Base-by-base conservation (phyloP, 352 stramenopile species). In the Thalassiosira livingstoniorum region DNA sequence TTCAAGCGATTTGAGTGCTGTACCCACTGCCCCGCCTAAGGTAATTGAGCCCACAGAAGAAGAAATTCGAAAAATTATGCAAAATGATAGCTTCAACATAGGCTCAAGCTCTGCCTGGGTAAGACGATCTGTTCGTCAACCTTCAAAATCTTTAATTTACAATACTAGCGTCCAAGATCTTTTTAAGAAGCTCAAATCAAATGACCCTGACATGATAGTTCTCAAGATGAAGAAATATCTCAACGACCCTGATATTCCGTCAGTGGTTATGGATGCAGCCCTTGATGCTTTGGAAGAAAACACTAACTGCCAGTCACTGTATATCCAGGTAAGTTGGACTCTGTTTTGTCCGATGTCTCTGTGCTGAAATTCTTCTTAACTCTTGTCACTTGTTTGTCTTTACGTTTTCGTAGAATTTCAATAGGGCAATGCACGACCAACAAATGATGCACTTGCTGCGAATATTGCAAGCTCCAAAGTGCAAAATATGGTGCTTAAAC, bases 201-300 rank as follows among this genome's bases (percentile, higher is more conserved):
- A 95, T 75, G 82, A 95, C 78, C 75, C 75, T 51, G 90, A 94
- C 54, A 94, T 95, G 84, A 85, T 92, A 37, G 92, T 97, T 37
- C 85, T 97, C 58, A 97, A 97, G 69, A 86, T 96, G 80, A 96
- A 97, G 70, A 95, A 96, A 75, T 96, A 95, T 78, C 68, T 96
- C 15, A 92, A 88, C 45, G 89, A 94, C 76, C 83, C 92, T 10
- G 91, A 96, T 84, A 87, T 92, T 23, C 90, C 94, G 42, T 79
- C 83, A 7, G 78, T 92, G 2, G 90, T 96, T 7, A 88, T 97
- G 47, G 88, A 96, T 85, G 87, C 90, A 13, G 83, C 93, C 0
- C 82, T 97, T 25, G 88, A 96, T 73, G 93, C 93, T 7, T 70
- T 97, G 53, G 84, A 93, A 64, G 82, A 94, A 68, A 97, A 97